Evolutionary conservation across 768 basidiomycete genomes (phyloP), one percentile per base, ranked within the genome.

Genomic region (Hygrophorus pudorinus): DNA sequence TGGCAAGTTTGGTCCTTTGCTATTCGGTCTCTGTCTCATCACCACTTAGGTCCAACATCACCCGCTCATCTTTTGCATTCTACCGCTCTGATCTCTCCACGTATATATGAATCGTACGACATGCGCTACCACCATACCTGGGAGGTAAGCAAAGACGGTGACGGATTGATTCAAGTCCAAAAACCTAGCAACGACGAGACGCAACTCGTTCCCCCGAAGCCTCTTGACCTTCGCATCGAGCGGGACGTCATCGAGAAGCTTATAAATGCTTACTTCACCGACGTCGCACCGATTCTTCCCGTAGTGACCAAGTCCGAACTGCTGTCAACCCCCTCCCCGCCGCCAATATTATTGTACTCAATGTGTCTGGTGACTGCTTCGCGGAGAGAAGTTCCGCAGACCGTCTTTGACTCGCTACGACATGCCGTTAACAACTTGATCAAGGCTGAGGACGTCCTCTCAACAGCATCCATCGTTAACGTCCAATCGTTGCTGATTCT

Each of bases 361-460:
- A 92, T 98, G 64, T 97, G 92, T 61, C 81, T 91, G 24, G 81
- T 97, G 33, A 88, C 93, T 14, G 86, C 88, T 12, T 81, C 90
- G 24, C 75, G 85, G 43, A 76, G 93, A 39, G 81, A 87, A 48
- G 80, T 88, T 4, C 84, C 91, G 2, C 81, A 87, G 52, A 68
- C 73, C 42, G 74, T 93, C n/a, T 96, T 98, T 53, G 86, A 94
- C 53, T 81, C 83, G 2, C 81, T 99, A 45, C 79, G 94, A 48
- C 82, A 78, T 49, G 76, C 85, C 9, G 89, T 97, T 51, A 93
- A 94, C 56, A 75, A 70, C 37, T 70, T 93, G 38, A 83, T 97
- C 59, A 85, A 92, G 64, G 71, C 76, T 14, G 91, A 96, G 37
- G 94, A 97, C 59, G 85, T 98, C 30, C 68, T 96, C 33, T 89